Evolutionary conservation across 208 protist genomes (phyloP).

Genomic region (Vickermania spadyakhi): DNA sequence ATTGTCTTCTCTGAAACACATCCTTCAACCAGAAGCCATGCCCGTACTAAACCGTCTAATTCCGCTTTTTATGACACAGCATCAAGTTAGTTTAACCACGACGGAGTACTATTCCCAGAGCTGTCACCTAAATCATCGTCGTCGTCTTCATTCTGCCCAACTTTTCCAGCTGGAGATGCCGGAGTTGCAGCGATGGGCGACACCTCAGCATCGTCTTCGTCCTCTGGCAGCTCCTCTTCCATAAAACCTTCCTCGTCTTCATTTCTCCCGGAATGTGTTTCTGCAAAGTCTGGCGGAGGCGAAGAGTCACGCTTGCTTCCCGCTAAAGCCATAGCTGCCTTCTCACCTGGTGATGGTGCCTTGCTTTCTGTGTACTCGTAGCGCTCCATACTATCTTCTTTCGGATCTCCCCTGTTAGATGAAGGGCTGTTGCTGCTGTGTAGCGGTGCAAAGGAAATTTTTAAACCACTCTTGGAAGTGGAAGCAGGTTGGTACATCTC

Average conservation of each 20-base stretch:
- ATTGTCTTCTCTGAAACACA: too few species aligned
- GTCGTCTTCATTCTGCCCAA: neutral
- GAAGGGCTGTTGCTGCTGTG: too few species aligned
- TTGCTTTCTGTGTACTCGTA: neutral
- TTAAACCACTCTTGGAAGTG: too few species aligned
- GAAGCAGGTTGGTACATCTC: neutral
- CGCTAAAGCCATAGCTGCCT: neutral
- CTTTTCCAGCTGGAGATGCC: neutral
- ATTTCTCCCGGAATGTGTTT: neutral
- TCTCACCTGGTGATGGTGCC: neutral
- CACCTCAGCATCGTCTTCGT: constrained; percentile 5
- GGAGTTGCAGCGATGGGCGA: neutral
- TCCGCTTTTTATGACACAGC: too few species aligned
- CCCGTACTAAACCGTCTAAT: neutral
- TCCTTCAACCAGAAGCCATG: too few species aligned
- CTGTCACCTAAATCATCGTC: constrained; percentile 4
- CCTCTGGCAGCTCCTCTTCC: constrained; percentile 12
- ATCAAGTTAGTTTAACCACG: too few species aligned
- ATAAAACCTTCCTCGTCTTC: neutral
- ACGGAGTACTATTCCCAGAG: constrained; percentile 24
- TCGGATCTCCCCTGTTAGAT: neutral
- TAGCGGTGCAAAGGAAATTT: too few species aligned
- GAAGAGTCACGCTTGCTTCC: neutral
- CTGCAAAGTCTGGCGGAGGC: neutral
- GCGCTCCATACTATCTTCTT: neutral